phyloP scores from a whole-genome alignment of 768 basidiomycete genomes.

The Suillus tomentosus region DNA sequence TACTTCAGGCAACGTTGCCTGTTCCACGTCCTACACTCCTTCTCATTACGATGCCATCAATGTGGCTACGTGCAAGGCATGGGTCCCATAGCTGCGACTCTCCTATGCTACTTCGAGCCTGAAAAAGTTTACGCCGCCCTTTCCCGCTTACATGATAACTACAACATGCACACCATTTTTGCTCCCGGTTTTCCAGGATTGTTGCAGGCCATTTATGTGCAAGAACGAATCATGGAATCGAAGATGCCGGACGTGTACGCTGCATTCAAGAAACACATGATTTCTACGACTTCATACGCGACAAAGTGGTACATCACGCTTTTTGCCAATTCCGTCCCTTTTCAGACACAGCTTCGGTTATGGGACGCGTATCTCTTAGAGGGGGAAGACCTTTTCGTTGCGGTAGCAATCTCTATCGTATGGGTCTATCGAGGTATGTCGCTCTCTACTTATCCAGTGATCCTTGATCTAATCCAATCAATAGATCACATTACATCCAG shows the following conservation, averaged over 20 bases:
- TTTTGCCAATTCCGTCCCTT: slow-evolving; percentile 94
- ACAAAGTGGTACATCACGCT: slow-evolving; percentile 99
- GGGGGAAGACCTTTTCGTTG: slow-evolving; percentile 85
- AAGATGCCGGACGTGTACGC: slow-evolving; percentile 90
- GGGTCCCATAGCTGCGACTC: slow-evolving; percentile 95
- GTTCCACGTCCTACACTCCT: slow-evolving; percentile 92
- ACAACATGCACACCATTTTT: slow-evolving; percentile 87
- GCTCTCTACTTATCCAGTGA: neutral
- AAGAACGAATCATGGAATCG: slow-evolving; percentile 84
- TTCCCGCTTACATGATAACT: slow-evolving; percentile 86
- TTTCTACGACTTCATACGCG: slow-evolving; percentile 92
- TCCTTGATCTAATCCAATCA: slow-evolving; percentile 11
- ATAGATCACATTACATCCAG: slow-evolving; percentile 82
- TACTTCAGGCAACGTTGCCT: slow-evolving; percentile 81
- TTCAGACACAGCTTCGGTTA: slow-evolving; percentile 89
- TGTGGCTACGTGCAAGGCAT: slow-evolving; percentile 99
- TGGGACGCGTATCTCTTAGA: slow-evolving; percentile 96
- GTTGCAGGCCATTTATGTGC: slow-evolving; percentile 93
- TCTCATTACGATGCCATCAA: slow-evolving; percentile 78
- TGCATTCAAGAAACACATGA: slow-evolving; percentile 85
- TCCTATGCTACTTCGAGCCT: slow-evolving; percentile 92
- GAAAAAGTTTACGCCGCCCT: slow-evolving; percentile 85
- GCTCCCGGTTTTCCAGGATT: slow-evolving; percentile 94
- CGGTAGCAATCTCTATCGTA: slow-evolving; percentile 83
- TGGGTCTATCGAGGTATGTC: slow-evolving; percentile 86